Evolutionary conservation across 2,329 filamentous ascomycete species (phyloP), one percentile per base, ranked within the genome.

Genomic region (Colletotrichum sp.): DNA sequence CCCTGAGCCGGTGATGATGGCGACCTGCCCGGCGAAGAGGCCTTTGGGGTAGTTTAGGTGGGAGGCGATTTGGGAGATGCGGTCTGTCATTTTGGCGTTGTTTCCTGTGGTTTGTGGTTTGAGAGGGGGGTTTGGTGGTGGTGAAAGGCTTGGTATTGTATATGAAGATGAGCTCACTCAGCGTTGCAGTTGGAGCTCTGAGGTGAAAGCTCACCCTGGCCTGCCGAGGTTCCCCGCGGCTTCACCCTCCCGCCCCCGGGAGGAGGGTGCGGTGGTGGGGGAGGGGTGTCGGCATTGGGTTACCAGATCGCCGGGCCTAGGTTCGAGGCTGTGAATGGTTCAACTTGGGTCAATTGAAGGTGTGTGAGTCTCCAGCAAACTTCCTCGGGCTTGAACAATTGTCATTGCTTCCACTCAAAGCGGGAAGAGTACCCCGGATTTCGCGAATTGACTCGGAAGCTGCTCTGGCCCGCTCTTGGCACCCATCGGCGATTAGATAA

Each of bases 1-100:
- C 10, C 95, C 95, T 22, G 93, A 92, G 60, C 95, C 95, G 4
- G 96, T 98, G 83, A 98, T 94, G 84, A 98, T 98, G 81, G 95
- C 95, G 18, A 94, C 92, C 83, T 98, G 95, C 68, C 94, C 94
- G 34, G 90, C 90, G 71, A 98, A 91, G 84, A 98, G 88, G 75
- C 95, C 95, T 82, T 91, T 90, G 48, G 95, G 95, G 86, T 93
- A 96, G 87, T 95, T 96, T 80, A 98, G 91, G 84, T 98, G 95
- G 77, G 90, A 90, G 48, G 93, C 91, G 80, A 98, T 92, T 85
- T 97, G 95, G 55, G 90, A 87, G 66, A 94, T 87, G 78, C 94
- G 92, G 81, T 91, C 89, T 52, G 91, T 82, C 87, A 89, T 90
- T 64, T 44, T 81, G 74, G 44, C 48, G 57, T 18, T 12, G 52